These are phyloP conservation scores for Mercurialis annua DNA, from an alignment of 345 rosid species.

Conservation along the genomic window DNA sequence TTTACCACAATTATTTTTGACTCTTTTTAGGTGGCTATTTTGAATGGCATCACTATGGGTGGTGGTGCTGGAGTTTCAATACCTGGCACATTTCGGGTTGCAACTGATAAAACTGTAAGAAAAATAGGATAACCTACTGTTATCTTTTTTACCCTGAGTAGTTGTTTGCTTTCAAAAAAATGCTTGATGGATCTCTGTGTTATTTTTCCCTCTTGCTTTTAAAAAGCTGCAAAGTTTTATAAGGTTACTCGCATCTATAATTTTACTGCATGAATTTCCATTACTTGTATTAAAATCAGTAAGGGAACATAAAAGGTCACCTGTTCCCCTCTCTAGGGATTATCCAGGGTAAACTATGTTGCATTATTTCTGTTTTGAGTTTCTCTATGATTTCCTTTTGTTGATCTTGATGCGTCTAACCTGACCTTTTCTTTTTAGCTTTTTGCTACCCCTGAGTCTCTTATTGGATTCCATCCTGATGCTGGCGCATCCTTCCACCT, in stretches of 20 bases:
- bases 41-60: slow-evolving; percentile 93
- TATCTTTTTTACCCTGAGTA: background rate
- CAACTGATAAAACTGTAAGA: slow-evolving; percentile 78
- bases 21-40: slow-evolving; percentile 62
- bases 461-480: slow-evolving; percentile 94
- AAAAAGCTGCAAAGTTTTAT: slow-evolving; percentile 1
- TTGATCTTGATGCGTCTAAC: background rate
- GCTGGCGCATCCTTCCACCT: slow-evolving; percentile 95
- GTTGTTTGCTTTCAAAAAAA: background rate
- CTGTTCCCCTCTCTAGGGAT: background rate
- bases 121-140: background rate
- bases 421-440: slow-evolving; percentile 44
- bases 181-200: background rate
- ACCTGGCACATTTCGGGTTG: slow-evolving; percentile 83
- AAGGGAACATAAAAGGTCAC: background rate
- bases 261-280: background rate
- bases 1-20: too few species aligned
- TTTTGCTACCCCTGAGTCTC: slow-evolving; percentile 94
- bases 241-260: background rate
- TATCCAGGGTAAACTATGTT: background rate
- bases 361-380: background rate
- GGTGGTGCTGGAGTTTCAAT: slow-evolving; percentile 95
- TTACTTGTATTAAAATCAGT: slow-evolving; percentile 4
- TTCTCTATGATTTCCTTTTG: background rate
- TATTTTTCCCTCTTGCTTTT: background rate